Evolutionary conservation across 345 rosid genomes (phyloP).

Genomic region (Citrus glauca): DNA sequence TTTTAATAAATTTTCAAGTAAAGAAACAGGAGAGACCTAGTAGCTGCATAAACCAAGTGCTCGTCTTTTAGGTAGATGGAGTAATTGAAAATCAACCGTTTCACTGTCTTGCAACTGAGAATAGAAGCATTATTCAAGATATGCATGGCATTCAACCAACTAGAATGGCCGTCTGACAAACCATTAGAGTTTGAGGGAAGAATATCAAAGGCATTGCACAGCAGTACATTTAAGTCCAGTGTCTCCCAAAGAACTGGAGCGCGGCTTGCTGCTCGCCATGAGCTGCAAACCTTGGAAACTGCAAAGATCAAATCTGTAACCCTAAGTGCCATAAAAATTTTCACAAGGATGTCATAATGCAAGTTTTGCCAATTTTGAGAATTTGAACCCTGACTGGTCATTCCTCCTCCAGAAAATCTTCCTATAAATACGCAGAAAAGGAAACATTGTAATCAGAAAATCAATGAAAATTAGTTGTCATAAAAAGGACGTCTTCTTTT

Average conservation of each 20-base stretch:
- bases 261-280: background rate
- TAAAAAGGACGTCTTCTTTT: background rate
- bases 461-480: background rate
- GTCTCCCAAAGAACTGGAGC: slow-evolving; percentile 2
- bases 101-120: slow-evolving; percentile 9
- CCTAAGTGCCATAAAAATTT: slow-evolving; percentile 5
- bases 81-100: slow-evolving; percentile 3
- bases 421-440: background rate
- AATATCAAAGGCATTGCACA: background rate
- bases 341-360: slow-evolving; percentile 9
- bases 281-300: slow-evolving; percentile 8
- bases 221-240: background rate
- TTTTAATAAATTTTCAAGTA: background rate
- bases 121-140: slow-evolving; percentile 1
- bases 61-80: background rate
- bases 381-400: background rate
- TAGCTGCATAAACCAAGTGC: slow-evolving; percentile 10
- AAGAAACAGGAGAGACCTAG: background rate
- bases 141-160: background rate
- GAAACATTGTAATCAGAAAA: background rate
- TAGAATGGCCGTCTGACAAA: background rate
- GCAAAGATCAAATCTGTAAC: slow-evolving; percentile 1
- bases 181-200: background rate
- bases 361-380: slow-evolving; percentile 3
- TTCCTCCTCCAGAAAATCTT: background rate